Evolutionary conservation across 139 green algal species (phyloP).

Genomic region (Closterium sp.): DNA sequence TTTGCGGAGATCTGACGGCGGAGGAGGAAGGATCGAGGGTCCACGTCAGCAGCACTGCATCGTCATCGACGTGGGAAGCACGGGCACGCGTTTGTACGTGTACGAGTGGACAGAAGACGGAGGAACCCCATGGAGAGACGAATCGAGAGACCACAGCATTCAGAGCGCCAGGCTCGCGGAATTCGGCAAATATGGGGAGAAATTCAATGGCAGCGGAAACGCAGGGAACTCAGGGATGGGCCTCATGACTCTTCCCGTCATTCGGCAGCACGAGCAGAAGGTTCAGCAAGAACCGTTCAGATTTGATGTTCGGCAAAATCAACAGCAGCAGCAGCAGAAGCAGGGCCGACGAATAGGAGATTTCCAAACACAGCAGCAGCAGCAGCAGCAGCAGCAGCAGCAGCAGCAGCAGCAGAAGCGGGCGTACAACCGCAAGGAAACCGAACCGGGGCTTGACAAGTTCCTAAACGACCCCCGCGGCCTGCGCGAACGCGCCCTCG

Average conservation of each 20-base stretch:
- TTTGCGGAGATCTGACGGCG: neutral
- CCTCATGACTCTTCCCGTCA: neutral
- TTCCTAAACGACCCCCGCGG: slow-evolving; percentile 54
- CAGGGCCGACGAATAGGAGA: slow-evolving; percentile 1
- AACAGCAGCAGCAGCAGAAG: neutral
- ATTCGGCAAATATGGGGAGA: too few relatives aligned
- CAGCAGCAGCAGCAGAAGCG: slow-evolving; percentile 33
- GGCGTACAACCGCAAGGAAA: slow-evolving; percentile 83
- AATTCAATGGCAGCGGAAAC: neutral
- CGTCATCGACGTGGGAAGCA: slow-evolving; percentile 36
- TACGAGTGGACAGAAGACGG: slow-evolving; percentile 17
- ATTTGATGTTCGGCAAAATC: neutral
- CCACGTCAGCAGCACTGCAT: slow-evolving; percentile 22
- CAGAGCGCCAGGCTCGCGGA: neutral
- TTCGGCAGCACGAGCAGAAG: neutral
- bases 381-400: neutral
- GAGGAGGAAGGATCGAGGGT: neutral
- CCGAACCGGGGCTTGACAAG: slow-evolving; percentile 74
- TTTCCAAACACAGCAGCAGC: neutral
- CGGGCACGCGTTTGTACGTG: slow-evolving; percentile 40
- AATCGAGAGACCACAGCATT: neutral
- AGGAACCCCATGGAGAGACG: slow-evolving; percentile 1
- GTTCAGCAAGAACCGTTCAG: neutral
- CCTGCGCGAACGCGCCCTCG: slow-evolving; percentile 54
- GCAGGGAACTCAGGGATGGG: neutral